Evolutionary conservation across 805 yeast genomes (phyloP).

Genomic region (Starmerella apicola): DNA sequence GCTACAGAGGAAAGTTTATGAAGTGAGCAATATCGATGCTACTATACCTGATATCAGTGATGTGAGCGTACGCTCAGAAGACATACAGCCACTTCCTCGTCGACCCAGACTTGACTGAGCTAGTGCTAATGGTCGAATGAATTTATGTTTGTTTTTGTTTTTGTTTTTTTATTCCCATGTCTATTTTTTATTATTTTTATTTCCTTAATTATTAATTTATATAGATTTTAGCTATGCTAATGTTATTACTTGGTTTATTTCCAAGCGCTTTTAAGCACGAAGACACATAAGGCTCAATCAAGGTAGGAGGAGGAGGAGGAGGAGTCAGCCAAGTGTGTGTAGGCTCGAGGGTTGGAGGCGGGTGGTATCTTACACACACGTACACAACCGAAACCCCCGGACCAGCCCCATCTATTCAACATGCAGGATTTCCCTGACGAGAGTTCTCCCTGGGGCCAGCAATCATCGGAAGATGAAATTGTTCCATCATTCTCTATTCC

Average conservation of each 20-base stretch:
- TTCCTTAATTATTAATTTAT: not conserved
- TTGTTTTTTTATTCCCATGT: not conserved
- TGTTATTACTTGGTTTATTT: no score
- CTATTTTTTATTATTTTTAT: not conserved
- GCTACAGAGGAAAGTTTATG: constrained; percentile 1
- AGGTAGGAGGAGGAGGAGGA: no score
- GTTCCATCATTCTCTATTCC: not conserved
- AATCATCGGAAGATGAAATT: not conserved
- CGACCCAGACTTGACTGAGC: not conserved
- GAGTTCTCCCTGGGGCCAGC: constrained; percentile 15
- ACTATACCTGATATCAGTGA: constrained; percentile 7
- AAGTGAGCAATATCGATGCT: constrained; percentile 1
- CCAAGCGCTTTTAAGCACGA: not conserved
- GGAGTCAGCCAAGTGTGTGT: no score
- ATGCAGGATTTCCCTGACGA: constrained; percentile 12
- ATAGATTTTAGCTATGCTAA: not conserved
- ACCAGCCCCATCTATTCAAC: not conserved
- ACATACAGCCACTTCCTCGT: constrained; percentile 1
- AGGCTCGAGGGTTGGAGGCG: no score
- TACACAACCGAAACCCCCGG: no score
- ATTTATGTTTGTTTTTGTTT: not conserved
- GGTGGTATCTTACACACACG: no score
- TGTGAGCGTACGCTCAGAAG: constrained; percentile 2
- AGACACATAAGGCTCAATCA: no score
- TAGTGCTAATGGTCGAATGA: no score